Evolutionary conservation across 345 rosid genomes (phyloP), one percentile per base, ranked within the genome.

Genomic region (Eucalyptus erythrocorys): DNA sequence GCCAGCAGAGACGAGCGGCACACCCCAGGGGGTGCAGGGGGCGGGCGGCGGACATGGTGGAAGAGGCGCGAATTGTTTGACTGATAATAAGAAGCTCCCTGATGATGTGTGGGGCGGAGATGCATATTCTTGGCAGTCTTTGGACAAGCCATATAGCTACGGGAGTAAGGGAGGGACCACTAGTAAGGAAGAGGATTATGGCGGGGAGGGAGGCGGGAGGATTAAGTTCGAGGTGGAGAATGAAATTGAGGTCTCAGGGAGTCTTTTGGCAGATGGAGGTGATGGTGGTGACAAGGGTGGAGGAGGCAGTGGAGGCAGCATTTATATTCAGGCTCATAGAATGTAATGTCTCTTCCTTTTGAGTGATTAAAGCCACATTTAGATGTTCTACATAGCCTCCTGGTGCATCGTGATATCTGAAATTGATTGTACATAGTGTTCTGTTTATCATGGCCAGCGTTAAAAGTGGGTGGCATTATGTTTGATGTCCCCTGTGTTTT

Each of bases 51-150:
- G 96, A 17, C 93, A 94, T 5, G 97, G 97, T 7, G 97, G 97
- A 34, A 91, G 97, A 87, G 97, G 97, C 5, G 96, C 97, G 7
- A 91, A 94, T 86, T 95, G 97, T 79, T 91, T 95, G 87, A 59
- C 89, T 53, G 97, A 95, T 89, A 92, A 92, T 85, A 87, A 91
- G 26, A 95, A 94, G 89, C 88, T 94, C 81, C 96, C 97, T 3
- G 97, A 95, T 61, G 97, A 95, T 92, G 94, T 94, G 48, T 94
- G 96, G 96, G 97, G 97, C 4, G 97, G 97, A 86, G 96, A 95
- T 84, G 92, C 96, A 27, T 95, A 95, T 89, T 94, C 97, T 32
- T 95, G 97, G 97, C 89, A 92, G 49, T 92, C 94, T 9, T 91
- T 94, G 92, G 93, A 93, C n/a, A 55, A 89, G 88, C 97, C 97